Base-by-base conservation (phyloP, 2,329 filamentous ascomycete species). In the Pyrenophora tritici-repentis region DNA sequence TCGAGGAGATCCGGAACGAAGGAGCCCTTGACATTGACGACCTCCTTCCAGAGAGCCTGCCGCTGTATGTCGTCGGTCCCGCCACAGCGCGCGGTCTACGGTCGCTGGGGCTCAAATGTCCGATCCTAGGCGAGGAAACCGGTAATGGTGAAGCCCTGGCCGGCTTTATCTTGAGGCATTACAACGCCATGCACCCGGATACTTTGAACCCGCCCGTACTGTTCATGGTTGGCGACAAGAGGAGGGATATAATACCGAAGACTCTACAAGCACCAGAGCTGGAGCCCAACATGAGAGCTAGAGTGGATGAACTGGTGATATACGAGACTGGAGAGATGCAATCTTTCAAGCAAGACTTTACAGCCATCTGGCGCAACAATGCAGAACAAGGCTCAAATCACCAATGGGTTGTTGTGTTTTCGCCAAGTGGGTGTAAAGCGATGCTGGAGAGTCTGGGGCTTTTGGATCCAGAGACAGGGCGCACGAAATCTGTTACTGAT, bases 141-240 rank as follows among this genome's bases (percentile, higher is more conserved):
- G 94, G 94, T 10, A 96, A 88, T 60, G 94, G 93, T 24, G 90
- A 93, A 58, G 84, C 83, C 2, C 81, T 99, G 22, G 88, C 91
- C 0, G 76, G 81, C 5, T 88, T 87, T 66, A 97, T 99, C 46
- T 79, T 96, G 5, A 75, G 85, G 2, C 88, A 96, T 69, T 96
- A 96, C 67, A 83, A 81, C 46, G 50, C 52, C 6, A 55, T 79
- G 9, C 65, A 73, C 46, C 66, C 63, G 24, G 61, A 60, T 50
- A 45, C 64, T 6, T 40, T 47, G 12, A 84, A 85, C 62, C 85
- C 81, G 0, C 82, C 88, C 0, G 72, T 97, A 4, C 76, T 97
- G 1, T 99, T 97, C 71, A 82, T 95, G 12, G 91, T 96, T 0
- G 94, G 94, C 16, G 93, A 97, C 70, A 89, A 92, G 69, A 83